Evolutionary conservation across 768 basidiomycete genomes (phyloP).

Genomic region (Dendrothele bispora): DNA sequence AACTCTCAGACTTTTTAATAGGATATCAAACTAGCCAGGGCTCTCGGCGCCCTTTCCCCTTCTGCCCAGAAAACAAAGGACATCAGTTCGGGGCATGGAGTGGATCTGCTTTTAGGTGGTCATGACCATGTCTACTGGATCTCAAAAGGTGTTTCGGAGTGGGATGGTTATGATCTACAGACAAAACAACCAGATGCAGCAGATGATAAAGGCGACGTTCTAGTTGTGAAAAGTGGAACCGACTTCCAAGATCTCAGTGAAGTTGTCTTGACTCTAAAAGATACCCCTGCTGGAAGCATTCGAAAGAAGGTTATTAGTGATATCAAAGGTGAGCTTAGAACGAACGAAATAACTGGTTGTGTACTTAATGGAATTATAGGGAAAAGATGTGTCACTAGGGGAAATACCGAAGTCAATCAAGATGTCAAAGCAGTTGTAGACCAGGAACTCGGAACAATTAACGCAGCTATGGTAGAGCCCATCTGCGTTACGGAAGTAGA

Average conservation of each 20-base stretch:
- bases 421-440: conserved; percentile 44
- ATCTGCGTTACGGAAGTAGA: conserved; percentile 54
- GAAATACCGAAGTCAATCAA: conserved; percentile 40
- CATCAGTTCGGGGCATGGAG: too few species aligned
- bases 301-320: conserved; percentile 46
- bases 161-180: conserved; percentile 47
- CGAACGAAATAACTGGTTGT: not conserved
- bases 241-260: conserved; percentile 67
- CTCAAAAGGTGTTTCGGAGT: conserved; percentile 46
- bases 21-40: too few species aligned
- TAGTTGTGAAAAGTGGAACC: conserved; percentile 65
- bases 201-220: conserved; percentile 45
- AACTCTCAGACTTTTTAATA: too few species aligned
- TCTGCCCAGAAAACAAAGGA: too few species aligned
- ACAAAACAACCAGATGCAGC: conserved; percentile 44
- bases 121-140: conserved; percentile 58
- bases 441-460: conserved; percentile 47
- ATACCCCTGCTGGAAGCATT: conserved; percentile 45
- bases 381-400: conserved; percentile 46
- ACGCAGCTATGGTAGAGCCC: conserved; percentile 46
- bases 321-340: conserved; percentile 36
- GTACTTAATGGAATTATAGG: conserved; percentile 30
- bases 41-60: too few species aligned
- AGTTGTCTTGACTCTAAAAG: conserved; percentile 46
- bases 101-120: too few species aligned